Evolutionary conservation across 345 rosid genomes (phyloP).

Genomic region (Corymbia maculata): DNA sequence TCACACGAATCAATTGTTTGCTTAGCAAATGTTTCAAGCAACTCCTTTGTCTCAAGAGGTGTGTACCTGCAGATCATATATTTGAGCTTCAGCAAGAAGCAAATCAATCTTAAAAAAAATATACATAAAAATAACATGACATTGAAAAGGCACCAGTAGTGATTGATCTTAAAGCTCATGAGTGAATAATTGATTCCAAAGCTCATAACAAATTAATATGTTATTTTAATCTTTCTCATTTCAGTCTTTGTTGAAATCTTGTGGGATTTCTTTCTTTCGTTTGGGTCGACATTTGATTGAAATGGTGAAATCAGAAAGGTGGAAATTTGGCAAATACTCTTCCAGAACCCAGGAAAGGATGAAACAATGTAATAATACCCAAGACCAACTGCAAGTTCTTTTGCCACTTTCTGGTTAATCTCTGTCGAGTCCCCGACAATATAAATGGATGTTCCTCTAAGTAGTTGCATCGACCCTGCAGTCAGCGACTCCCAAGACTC

Average conservation of each 20-base stretch:
- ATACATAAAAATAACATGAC: not conserved
- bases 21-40: constrained; percentile 66
- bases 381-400: constrained; percentile 78
- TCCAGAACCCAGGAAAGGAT: not conserved
- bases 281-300: not conserved
- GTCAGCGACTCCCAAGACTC: constrained; percentile 91
- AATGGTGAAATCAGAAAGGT: not conserved
- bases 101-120: not conserved
- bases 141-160: not conserved
- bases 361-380: constrained; percentile 43
- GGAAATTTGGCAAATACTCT: not conserved
- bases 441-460: constrained; percentile 76
- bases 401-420: constrained; percentile 68
- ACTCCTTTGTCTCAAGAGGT: constrained; percentile 68
- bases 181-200: not conserved
- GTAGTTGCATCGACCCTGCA: constrained; percentile 64
- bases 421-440: constrained; percentile 72
- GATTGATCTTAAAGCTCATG: not conserved
- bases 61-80: constrained; percentile 48
- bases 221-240: not conserved
- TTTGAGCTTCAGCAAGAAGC: not conserved
- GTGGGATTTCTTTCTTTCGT: not conserved
- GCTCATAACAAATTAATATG: not conserved
- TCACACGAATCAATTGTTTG: constrained; percentile 73
- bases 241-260: not conserved